Evolutionary conservation across 345 rosid species (phyloP).

Genomic region (Iberis pinnata): DNA sequence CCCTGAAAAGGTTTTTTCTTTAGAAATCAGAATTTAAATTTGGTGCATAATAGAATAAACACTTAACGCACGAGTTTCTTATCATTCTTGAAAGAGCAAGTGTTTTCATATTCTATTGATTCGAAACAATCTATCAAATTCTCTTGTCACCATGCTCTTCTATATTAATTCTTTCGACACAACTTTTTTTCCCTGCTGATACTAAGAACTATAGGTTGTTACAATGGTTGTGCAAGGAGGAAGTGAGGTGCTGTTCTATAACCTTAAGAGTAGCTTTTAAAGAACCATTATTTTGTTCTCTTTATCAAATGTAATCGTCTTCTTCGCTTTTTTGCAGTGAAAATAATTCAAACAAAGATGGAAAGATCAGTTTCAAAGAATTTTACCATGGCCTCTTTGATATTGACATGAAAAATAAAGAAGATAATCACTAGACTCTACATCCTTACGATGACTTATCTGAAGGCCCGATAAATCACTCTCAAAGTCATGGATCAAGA

Average conservation of each 20-base stretch:
- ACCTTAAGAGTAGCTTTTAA: too few relatives aligned
- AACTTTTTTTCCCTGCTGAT: constrained; percentile 98
- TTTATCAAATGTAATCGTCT: too few relatives aligned
- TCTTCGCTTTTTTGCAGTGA: constrained; percentile 46
- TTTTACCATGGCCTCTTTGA: constrained; percentile 89
- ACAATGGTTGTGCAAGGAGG: constrained; percentile 81
- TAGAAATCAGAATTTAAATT: too few relatives aligned
- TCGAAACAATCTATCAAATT: not conserved
- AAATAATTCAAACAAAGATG: constrained; percentile 86
- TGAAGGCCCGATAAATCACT: constrained; percentile 71
- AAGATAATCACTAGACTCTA: constrained; percentile 58
- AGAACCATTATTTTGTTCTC: too few relatives aligned
- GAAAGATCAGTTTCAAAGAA: constrained; percentile 71
- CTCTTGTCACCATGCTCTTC: constrained; percentile 6
- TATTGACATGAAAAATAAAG: constrained; percentile 76
- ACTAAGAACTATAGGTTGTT: constrained; percentile 67
- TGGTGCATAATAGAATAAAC: too few relatives aligned
- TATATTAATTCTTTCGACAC: constrained; percentile 16
- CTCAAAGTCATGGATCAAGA: too few relatives aligned
- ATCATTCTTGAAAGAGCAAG: too few relatives aligned
- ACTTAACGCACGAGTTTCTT: too few relatives aligned
- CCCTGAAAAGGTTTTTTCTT: too few relatives aligned
- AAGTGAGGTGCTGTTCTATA: not conserved
- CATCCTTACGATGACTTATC: constrained; percentile 49
- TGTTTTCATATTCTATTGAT: constrained; percentile 10